Percentiles rank a stretch among this genome's conserved stretches.
These are phyloP conservation scores for Alnus rubra DNA, from an alignment of 306 rosid species.

Conservation along the genomic window DNA sequence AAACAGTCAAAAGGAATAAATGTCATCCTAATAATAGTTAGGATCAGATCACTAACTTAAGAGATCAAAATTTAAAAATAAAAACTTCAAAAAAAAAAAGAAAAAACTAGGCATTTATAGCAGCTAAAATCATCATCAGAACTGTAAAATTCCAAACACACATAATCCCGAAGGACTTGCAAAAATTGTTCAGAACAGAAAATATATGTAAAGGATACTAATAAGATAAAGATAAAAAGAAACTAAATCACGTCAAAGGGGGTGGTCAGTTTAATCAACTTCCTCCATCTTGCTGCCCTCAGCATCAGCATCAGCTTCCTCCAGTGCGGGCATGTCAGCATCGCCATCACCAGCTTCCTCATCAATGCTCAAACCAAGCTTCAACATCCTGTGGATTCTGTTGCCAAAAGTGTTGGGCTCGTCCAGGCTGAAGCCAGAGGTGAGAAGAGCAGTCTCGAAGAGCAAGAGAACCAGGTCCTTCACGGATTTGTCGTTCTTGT, in stretches of 20 bases:
- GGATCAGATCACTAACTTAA: too few relatives aligned
- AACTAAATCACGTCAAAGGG: background rate
- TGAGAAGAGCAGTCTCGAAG: slow-evolving; percentile 85
- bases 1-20: too few relatives aligned
- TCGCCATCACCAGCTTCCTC: slow-evolving; percentile 68
- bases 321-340: slow-evolving; percentile 87
- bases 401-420: slow-evolving; percentile 96
- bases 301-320: slow-evolving; percentile 78
- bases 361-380: slow-evolving; percentile 91
- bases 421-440: slow-evolving; percentile 95
- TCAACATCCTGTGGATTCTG: slow-evolving; percentile 94
- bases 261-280: slow-evolving; percentile 53
- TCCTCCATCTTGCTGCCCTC: slow-evolving; percentile 99
- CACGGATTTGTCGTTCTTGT: slow-evolving; percentile 90
- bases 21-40: too few relatives aligned
- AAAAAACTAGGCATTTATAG: background rate
- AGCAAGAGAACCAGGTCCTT: slow-evolving; percentile 89
- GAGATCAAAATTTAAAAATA: background rate
- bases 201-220: background rate
- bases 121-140: background rate
- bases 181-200: background rate
- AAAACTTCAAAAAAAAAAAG: background rate
- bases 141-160: background rate
- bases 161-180: background rate
- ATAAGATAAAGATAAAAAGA: background rate